Conservation (phyloP, 345 rosid genomes). For the Populus tremula region DNA sequence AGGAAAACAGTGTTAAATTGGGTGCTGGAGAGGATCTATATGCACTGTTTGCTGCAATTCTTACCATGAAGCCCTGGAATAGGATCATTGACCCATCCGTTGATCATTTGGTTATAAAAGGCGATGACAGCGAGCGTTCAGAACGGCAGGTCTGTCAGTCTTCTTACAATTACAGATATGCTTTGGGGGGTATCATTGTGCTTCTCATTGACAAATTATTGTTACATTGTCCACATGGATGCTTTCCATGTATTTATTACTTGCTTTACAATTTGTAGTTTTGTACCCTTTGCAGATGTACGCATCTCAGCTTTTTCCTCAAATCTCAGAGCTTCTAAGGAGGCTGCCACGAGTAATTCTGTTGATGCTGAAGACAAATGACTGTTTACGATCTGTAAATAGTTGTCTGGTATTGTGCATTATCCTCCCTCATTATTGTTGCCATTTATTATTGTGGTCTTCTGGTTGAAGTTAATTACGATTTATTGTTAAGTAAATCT, state of each 20-base stretch:
- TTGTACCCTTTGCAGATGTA: slow-evolving; percentile 54
- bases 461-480: background rate
- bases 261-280: background rate
- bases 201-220: slow-evolving; percentile 4
- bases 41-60: slow-evolving; percentile 74
- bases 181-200: background rate
- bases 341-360: slow-evolving; percentile 89
- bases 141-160: slow-evolving; percentile 63
- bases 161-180: background rate
- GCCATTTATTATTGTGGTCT: slow-evolving; percentile 4
- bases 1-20: slow-evolving; percentile 70
- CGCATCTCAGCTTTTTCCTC: slow-evolving; percentile 82
- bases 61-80: slow-evolving; percentile 94
- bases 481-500: background rate
- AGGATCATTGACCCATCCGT: slow-evolving; percentile 70
- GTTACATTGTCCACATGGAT: background rate
- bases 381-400: slow-evolving; percentile 86
- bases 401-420: slow-evolving; percentile 53
- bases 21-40: slow-evolving; percentile 95
- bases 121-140: slow-evolving; percentile 60
- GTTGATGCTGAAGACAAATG: slow-evolving; percentile 88
- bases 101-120: slow-evolving; percentile 85
- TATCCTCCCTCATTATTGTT: background rate
- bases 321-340: slow-evolving; percentile 89
- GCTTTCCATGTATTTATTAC: background rate